These are phyloP conservation scores for Clarkia xantiana DNA, from an alignment of 345 rosid species.

Conservation along the genomic window DNA sequence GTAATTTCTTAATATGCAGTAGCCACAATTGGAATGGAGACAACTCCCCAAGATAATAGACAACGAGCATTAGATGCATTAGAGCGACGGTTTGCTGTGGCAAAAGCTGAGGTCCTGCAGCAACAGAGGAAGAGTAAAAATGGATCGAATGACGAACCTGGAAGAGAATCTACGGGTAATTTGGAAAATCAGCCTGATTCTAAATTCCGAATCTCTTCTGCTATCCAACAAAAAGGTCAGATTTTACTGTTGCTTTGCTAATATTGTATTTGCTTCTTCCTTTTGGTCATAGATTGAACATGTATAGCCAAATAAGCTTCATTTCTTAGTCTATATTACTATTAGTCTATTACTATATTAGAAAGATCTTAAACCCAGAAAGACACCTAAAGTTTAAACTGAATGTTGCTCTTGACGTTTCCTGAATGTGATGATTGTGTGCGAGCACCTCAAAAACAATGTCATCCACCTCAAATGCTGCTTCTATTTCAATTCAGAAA, in stretches of 20 bases:
- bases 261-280: background rate
- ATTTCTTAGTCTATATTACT: background rate
- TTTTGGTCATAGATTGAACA: background rate
- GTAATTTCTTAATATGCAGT: too few relatives aligned
- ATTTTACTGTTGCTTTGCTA: background rate
- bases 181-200: background rate
- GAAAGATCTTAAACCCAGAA: background rate
- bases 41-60: background rate
- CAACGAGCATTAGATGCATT: conserved; percentile 9
- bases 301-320: background rate
- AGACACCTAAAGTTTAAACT: too few relatives aligned
- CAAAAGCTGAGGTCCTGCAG: conserved; percentile 8
- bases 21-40: background rate
- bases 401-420: too few relatives aligned
- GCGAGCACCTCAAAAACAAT: too few relatives aligned
- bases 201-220: background rate
- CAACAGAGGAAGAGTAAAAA: conserved; percentile 1
- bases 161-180: background rate
- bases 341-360: background rate
- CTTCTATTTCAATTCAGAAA: too few relatives aligned
- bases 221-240: background rate
- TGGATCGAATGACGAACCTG: conserved; percentile 1
- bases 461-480: too few relatives aligned
- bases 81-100: conserved; percentile 10
- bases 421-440: too few relatives aligned